phyloP scores from a whole-genome alignment of 345 rosid genomes.

The Populus tremula region DNA sequence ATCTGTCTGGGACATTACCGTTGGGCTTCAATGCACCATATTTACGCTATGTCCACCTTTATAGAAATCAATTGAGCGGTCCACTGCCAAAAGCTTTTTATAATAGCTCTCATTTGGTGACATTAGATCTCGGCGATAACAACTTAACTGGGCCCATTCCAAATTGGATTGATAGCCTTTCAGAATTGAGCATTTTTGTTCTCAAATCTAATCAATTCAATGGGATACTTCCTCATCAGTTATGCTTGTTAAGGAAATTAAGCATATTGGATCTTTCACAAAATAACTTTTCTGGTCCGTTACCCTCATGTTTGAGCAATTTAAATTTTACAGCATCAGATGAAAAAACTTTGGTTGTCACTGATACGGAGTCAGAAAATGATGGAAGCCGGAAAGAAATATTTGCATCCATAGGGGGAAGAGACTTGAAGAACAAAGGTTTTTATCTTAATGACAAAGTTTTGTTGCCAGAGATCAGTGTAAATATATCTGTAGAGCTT shows the following conservation, averaged over 20 bases:
- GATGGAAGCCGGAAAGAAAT: accelerated
- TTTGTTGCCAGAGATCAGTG: accelerated
- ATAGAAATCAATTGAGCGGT: too few relatives aligned
- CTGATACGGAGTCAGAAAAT: accelerated
- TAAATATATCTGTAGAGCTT: not conserved
- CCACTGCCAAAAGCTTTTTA: too few relatives aligned
- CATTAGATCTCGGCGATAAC: not conserved
- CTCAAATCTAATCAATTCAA: not conserved
- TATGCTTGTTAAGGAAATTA: not conserved
- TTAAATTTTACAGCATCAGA: not conserved
- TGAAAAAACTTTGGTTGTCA: accelerated
- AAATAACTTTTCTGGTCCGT: not conserved
- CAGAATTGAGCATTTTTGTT: not conserved
- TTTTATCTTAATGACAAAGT: accelerated
- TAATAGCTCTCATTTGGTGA: not conserved
- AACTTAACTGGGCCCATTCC: not conserved
- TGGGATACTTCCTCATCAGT: not conserved
- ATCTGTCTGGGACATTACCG: not conserved
- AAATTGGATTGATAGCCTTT: not conserved
- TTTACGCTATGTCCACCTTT: not conserved
- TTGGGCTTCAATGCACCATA: not conserved
- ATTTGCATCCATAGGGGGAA: too few relatives aligned
- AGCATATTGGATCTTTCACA: not conserved
- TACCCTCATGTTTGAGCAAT: slow-evolving; percentile 9
- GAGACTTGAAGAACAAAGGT: accelerated